Conservation (phyloP, 2,329 filamentous ascomycete species). For the Fusarium sp. region DNA sequence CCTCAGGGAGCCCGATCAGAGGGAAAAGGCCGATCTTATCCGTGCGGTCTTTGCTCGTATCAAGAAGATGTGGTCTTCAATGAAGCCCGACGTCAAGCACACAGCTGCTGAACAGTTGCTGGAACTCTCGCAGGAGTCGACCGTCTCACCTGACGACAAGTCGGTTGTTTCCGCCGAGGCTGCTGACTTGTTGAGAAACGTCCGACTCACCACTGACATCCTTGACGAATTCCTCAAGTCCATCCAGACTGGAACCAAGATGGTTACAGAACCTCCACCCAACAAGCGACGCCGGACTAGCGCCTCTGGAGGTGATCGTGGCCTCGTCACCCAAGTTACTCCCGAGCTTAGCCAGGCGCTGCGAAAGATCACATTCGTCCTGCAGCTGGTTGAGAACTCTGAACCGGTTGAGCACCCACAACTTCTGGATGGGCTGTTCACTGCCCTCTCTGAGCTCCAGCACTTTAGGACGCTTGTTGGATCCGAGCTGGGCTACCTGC, state of each 20-base stretch:
- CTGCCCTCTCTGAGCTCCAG: conserved; percentile 86
- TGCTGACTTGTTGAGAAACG: conserved; percentile 77
- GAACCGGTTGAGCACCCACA: conserved; percentile 80
- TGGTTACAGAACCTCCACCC: conserved; percentile 77
- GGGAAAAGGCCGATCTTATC: conserved; percentile 65
- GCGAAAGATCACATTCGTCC: conserved; percentile 83
- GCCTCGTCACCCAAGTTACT: conserved; percentile 71
- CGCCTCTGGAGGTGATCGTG: conserved; percentile 73
- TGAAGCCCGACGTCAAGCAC: conserved; percentile 74
- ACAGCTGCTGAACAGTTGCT: conserved; percentile 73
- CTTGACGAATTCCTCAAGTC: conserved; percentile 79
- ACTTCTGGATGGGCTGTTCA: conserved; percentile 83
- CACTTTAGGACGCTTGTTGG: conserved; percentile 84
- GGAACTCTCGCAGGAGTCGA: conserved; percentile 66
- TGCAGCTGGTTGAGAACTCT: conserved; percentile 89
- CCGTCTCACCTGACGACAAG: conserved; percentile 50
- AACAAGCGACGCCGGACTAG: conserved; percentile 86
- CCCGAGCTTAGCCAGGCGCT: conserved; percentile 76
- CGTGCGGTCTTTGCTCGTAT: conserved; percentile 76
- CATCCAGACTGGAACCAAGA: conserved; percentile 78
- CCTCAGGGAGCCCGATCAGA: conserved; percentile 57
- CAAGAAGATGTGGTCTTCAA: conserved; percentile 76
- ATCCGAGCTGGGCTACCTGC: conserved; percentile 90
- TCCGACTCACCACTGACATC: conserved; percentile 79
- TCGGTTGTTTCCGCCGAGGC: conserved; percentile 68